Evolutionary conservation across 192 early-diverging fungal genomes (phyloP).

Genomic region (Phycomyces nitens): DNA sequence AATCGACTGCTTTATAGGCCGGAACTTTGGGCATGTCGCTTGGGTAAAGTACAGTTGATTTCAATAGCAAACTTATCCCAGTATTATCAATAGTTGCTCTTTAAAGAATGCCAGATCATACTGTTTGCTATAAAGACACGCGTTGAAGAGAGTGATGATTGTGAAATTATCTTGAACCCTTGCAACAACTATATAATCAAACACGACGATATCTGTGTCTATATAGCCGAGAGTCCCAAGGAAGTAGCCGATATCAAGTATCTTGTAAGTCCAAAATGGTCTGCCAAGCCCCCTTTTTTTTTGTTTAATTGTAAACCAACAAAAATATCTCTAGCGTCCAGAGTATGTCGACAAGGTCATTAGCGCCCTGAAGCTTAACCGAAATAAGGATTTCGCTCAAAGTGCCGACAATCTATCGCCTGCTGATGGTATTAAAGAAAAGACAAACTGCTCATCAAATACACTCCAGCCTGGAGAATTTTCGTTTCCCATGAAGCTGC

Average conservation of each 20-base stretch:
- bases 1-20: slow-evolving; percentile 49
- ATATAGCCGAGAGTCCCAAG: slow-evolving; percentile 47
- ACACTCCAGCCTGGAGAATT: too few species aligned
- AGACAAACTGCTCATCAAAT: neutral
- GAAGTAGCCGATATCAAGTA: slow-evolving; percentile 36
- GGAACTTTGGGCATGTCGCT: slow-evolving; percentile 52
- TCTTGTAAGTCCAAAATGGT: slow-evolving; percentile 20
- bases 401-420: neutral
- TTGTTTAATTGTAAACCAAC: too few species aligned
- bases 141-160: slow-evolving; percentile 9
- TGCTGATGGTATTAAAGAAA: slow-evolving; percentile 1
- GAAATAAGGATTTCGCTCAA: neutral
- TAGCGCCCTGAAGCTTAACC: neutral
- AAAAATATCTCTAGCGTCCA: neutral
- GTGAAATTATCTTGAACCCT: slow-evolving; percentile 58
- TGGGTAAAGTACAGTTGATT: too few species aligned
- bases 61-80: too few species aligned
- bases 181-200: slow-evolving; percentile 42
- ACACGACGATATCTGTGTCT: slow-evolving; percentile 43
- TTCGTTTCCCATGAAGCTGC: too few species aligned
- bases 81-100: slow-evolving; percentile 9
- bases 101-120: slow-evolving; percentile 44
- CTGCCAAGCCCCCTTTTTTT: neutral
- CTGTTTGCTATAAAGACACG: slow-evolving; percentile 38
- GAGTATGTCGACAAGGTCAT: neutral